Percentiles rank a stretch among this genome's conserved stretches.
phyloP scores from a whole-genome alignment of 768 basidiomycete species.

The Leucocoprinus sp. region DNA sequence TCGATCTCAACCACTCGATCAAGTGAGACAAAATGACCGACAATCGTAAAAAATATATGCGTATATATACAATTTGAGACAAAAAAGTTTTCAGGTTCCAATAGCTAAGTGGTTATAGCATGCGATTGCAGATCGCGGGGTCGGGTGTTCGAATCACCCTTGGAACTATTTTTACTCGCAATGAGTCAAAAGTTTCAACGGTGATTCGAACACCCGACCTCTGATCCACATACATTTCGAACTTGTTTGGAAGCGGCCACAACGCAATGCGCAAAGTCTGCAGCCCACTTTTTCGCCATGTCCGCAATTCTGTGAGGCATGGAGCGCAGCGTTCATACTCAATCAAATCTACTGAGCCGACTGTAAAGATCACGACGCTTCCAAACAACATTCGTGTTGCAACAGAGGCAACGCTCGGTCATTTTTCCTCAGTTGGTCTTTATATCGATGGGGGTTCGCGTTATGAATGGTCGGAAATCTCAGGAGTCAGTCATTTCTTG shows the following conservation, averaged over 20 bases:
- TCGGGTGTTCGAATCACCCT: constrained; percentile 17
- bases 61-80: no score
- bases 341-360: constrained; percentile 21
- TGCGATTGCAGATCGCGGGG: constrained; percentile 15
- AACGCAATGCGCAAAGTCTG: constrained; percentile 32
- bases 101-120: no score
- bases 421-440: constrained; percentile 90
- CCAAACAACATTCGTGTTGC: constrained; percentile 90
- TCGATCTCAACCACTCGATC: no score
- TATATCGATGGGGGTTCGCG: constrained; percentile 92
- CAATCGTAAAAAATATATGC: no score
- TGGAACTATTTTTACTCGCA: constrained; percentile 13
- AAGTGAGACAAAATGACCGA: no score
- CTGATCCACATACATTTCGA: no score
- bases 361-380: constrained; percentile 69
- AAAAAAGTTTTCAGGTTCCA: no score
- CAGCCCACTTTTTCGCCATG: constrained; percentile 28
- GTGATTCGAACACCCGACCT: constrained; percentile 18
- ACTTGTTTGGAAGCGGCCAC: constrained; percentile 3
- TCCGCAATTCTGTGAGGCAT: constrained; percentile 9
- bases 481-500: constrained; percentile 85
- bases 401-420: constrained; percentile 84
- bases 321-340: constrained; percentile 12
- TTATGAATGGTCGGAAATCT: constrained; percentile 66
- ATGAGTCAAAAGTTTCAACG: constrained; percentile 11